Percentiles rank a stretch among this genome's conserved stretches.
Evolutionary conservation across 2,329 filamentous ascomycete species (phyloP).

Genomic region (Neopestalotiopsis clavispora): DNA sequence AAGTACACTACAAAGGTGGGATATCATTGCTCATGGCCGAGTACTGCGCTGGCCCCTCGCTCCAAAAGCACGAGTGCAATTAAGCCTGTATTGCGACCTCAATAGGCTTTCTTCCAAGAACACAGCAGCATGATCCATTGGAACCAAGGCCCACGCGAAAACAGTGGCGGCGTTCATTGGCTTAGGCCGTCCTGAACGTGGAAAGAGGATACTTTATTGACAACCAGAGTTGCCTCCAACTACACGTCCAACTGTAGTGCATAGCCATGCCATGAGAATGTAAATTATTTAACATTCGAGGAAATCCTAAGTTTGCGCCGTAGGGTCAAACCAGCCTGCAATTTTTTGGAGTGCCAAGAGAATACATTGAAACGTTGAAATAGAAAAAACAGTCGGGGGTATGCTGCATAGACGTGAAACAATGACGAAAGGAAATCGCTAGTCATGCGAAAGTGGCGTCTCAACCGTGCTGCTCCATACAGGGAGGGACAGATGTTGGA

Average conservation of each 20-base stretch:
- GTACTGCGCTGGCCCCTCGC: neutral
- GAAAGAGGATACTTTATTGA: neutral
- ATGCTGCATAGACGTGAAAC: constrained; percentile 31
- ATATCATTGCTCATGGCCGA: constrained; percentile 15
- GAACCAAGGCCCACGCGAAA: neutral
- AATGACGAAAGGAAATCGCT: constrained; percentile 26
- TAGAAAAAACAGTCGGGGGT: constrained; percentile 27
- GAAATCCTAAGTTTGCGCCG: constrained; percentile 7
- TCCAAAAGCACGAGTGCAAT: neutral
- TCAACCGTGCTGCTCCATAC: neutral
- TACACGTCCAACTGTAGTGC: neutral
- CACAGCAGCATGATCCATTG: neutral
- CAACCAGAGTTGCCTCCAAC: neutral
- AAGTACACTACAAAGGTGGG: constrained; percentile 14
- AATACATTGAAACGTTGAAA: constrained; percentile 14
- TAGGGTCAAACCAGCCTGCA: neutral
- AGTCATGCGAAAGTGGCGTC: constrained; percentile 23
- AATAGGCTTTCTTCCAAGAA: neutral
- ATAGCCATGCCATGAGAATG: constrained; percentile 11
- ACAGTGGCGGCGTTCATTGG: neutral
- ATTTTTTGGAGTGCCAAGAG: constrained; percentile 13
- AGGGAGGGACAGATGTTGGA: neutral
- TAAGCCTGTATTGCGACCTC: neutral
- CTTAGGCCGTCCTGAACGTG: neutral
- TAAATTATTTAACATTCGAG: constrained; percentile 8